Conservation (phyloP, 1,139 yeast species). For the Geotrichum klebahnii region DNA sequence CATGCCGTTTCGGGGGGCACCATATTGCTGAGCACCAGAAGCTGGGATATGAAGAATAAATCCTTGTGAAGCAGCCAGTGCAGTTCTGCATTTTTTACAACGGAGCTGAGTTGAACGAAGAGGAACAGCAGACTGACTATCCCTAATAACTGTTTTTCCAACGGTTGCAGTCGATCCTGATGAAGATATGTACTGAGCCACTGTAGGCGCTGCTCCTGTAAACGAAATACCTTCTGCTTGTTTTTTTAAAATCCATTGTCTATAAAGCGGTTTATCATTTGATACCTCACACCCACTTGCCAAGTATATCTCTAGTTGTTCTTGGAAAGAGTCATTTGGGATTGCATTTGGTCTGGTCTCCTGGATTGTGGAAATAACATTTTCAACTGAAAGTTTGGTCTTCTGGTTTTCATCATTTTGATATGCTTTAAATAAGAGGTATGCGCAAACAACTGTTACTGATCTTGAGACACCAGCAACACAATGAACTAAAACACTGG, state of each 20-base stretch:
- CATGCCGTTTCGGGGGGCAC: slow-evolving; percentile 31
- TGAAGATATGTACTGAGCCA: slow-evolving; percentile 1
- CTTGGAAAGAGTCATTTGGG: slow-evolving; percentile 73
- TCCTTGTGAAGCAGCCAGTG: slow-evolving; percentile 47
- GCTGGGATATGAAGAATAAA: slow-evolving; percentile 26
- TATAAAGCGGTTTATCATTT: slow-evolving; percentile 43
- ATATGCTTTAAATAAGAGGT: slow-evolving; percentile 51
- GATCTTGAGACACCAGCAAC: slow-evolving; percentile 89
- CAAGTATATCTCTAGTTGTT: slow-evolving; percentile 66
- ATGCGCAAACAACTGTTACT: slow-evolving; percentile 69
- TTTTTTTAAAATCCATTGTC: slow-evolving; percentile 49
- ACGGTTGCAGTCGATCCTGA: slow-evolving; percentile 34
- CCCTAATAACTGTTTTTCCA: slow-evolving; percentile 78
- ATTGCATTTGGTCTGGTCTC: slow-evolving; percentile 55
- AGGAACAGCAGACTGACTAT: slow-evolving; percentile 40
- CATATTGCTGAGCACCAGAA: slow-evolving; percentile 13
- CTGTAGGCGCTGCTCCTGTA: slow-evolving; percentile 26
- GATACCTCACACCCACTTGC: slow-evolving; percentile 45
- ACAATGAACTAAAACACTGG: slow-evolving; percentile 40
- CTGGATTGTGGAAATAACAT: slow-evolving; percentile 68
- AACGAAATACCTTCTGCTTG: slow-evolving; percentile 36
- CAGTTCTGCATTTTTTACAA: slow-evolving; percentile 24
- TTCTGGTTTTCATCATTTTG: slow-evolving; percentile 4
- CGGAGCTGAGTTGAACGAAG: not conserved
- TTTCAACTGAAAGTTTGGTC: slow-evolving; percentile 54